These are phyloP conservation scores for Trichoderma sp. DNA, from an alignment of 2,329 filamentous ascomycete species.

Conservation along the genomic window DNA sequence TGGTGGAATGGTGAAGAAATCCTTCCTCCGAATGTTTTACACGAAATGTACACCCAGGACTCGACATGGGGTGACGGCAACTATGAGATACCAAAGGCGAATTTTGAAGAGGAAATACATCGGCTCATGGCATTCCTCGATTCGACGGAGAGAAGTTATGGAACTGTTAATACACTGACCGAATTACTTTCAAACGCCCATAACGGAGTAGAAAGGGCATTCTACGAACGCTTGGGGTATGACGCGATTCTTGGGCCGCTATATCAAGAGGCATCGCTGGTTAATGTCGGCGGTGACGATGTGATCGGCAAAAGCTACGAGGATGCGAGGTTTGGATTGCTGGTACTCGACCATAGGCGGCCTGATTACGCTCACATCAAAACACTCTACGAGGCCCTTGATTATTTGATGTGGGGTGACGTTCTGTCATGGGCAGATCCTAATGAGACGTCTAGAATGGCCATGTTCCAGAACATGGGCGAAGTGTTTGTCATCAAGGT, in stretches of 20 bases:
- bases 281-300: conserved; percentile 35
- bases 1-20: conserved; percentile 65
- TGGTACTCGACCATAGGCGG: conserved; percentile 45
- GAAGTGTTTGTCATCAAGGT: conserved; percentile 55
- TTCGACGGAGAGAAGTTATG: conserved; percentile 60
- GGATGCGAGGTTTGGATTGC: conserved; percentile 44
- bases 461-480: conserved; percentile 48
- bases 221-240: conserved; percentile 47
- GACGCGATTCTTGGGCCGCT: conserved; percentile 35
- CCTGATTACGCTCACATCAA: conserved; percentile 43
- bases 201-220: conserved; percentile 44
- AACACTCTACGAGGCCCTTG: conserved; percentile 51
- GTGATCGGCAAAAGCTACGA: conserved; percentile 37
- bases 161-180: conserved; percentile 52
- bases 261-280: conserved; percentile 38
- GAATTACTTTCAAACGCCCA: conserved; percentile 40
- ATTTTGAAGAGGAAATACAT: conserved; percentile 58
- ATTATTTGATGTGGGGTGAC: conserved; percentile 52
- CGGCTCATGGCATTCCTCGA: conserved; percentile 66
- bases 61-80: conserved; percentile 34
- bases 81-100: conserved; percentile 35
- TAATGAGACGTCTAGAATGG: conserved; percentile 43
- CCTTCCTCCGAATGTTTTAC: conserved; percentile 41
- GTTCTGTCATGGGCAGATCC: conserved; percentile 42
- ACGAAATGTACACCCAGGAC: conserved; percentile 37